phyloP scores from a whole-genome alignment of 805 yeast species.

The Danielia reshetovae region DNA sequence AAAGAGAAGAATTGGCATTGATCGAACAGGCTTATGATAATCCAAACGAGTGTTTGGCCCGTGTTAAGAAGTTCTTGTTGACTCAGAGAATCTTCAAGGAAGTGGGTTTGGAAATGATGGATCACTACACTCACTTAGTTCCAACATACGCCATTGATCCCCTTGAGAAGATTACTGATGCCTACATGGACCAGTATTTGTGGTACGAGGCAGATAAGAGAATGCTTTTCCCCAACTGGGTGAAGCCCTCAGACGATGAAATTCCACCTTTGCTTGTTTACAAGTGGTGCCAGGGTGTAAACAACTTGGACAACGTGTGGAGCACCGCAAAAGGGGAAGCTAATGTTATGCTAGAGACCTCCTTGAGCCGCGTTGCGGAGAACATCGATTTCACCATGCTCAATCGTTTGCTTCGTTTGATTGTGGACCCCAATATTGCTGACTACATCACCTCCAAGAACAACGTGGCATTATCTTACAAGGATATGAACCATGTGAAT shows the following conservation, averaged over 20 bases:
- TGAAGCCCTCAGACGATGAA: conserved; percentile 91
- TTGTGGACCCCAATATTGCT: conserved; percentile 87
- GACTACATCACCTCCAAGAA: conserved; percentile 92
- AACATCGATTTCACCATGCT: conserved; percentile 84
- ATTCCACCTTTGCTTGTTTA: conserved; percentile 88
- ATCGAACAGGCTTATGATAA: conserved; percentile 96
- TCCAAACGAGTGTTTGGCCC: conserved; percentile 86
- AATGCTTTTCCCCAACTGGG: conserved; percentile 89
- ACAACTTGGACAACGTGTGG: conserved; percentile 79
- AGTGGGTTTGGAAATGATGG: conserved; percentile 84
- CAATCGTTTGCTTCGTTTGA: conserved; percentile 72
- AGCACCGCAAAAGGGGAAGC: conserved; percentile 67
- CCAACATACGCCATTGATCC: conserved; percentile 92
- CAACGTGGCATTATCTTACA: conserved; percentile 75
- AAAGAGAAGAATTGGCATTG: conserved; percentile 87
- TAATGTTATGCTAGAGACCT: conserved; percentile 79
- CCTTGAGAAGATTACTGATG: conserved; percentile 91
- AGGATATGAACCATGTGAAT: conserved; percentile 93
- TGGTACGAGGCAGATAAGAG: conserved; percentile 95
- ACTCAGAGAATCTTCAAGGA: conserved; percentile 94
- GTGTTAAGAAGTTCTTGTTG: conserved; percentile 75
- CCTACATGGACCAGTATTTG: conserved; percentile 88
- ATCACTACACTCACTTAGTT: conserved; percentile 73
- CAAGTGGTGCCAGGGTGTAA: conserved; percentile 92
- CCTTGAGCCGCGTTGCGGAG: conserved; percentile 67